These are phyloP conservation scores for Vaccinium corymbosum DNA, from an alignment of 148 eudicot species.

Conservation along the genomic window DNA sequence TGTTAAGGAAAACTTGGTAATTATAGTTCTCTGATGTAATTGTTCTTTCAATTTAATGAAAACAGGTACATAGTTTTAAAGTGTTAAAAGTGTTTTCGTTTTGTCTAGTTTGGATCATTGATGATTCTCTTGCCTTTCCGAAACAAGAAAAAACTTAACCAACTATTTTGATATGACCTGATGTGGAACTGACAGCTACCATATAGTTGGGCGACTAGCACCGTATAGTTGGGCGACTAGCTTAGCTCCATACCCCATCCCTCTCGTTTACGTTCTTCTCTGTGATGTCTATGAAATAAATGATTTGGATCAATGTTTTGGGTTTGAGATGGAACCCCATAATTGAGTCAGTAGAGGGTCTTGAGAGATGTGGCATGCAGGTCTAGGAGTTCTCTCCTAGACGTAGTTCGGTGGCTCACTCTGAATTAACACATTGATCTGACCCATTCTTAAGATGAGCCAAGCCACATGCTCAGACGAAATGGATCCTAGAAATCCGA, in stretches of 20 bases:
- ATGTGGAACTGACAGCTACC: background rate
- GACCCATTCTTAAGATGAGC: background rate
- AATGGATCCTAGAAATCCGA: background rate
- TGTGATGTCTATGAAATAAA: background rate
- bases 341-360: background rate
- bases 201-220: too few relatives aligned
- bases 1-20: background rate
- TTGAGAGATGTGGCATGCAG: background rate
- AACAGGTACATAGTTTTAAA: background rate
- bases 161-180: background rate
- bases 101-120: background rate
- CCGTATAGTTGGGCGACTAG: too few relatives aligned
- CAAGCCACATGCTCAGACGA: background rate
- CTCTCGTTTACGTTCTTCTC: too few relatives aligned
- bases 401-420: background rate
- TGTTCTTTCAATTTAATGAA: background rate
- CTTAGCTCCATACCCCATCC: too few relatives aligned
- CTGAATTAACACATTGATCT: background rate
- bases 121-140: background rate
- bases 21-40: constrained; percentile 8
- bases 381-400: background rate
- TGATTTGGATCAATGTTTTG: background rate
- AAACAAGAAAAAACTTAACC: background rate
- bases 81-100: background rate
- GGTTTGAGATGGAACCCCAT: background rate